Evolutionary conservation across 208 protist genomes (phyloP).

Genomic region (Naegleria lovaniensis): DNA sequence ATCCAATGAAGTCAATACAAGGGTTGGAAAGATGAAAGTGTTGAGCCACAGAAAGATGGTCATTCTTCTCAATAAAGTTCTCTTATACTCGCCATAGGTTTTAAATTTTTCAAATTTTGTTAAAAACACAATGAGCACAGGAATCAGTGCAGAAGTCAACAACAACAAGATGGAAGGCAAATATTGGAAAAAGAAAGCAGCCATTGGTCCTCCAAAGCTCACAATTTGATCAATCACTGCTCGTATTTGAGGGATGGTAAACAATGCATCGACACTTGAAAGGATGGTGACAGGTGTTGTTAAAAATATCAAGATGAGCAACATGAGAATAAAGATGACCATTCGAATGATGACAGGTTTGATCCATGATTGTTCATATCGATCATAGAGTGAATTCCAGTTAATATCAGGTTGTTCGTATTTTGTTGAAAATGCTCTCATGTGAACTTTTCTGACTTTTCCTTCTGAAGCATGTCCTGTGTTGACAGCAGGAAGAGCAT

Average conservation of each 20-base stretch:
- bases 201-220: neutral
- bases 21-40: neutral
- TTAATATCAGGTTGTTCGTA: neutral
- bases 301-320: neutral
- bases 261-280: neutral
- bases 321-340: neutral
- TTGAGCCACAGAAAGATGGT: neutral
- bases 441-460: neutral
- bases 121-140: neutral
- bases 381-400: neutral
- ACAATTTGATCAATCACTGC: neutral
- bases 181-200: neutral
- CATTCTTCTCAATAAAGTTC: neutral
- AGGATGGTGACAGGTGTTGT: neutral
- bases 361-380: neutral
- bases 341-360: neutral
- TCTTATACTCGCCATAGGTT: neutral
- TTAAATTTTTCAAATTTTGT: neutral
- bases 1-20: neutral
- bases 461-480: neutral
- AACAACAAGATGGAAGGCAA: neutral
- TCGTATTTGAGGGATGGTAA: neutral
- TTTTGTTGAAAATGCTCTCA: neutral
- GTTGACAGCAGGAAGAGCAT: neutral
- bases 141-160: neutral